Evolutionary conservation across 2,329 filamentous ascomycete species (phyloP).

Genomic region (Pezicula carpinea): DNA sequence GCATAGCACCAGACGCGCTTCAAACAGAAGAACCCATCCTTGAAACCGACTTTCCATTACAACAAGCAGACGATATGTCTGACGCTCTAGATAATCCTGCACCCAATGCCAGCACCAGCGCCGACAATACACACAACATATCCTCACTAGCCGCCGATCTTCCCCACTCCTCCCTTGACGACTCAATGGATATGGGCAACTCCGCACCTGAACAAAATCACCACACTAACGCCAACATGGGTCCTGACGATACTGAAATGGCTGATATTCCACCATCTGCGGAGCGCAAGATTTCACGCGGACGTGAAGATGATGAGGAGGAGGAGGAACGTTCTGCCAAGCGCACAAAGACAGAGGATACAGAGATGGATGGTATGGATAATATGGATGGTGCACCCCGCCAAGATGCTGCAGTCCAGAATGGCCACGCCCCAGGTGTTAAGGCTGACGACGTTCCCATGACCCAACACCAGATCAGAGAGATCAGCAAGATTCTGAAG

Average conservation of each 20-base stretch:
- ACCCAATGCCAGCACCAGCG: not conserved
- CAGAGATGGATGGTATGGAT: conserved; percentile 10
- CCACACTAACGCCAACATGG: not conserved
- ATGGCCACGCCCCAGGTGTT: conserved; percentile 14
- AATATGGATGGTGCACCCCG: conserved; percentile 18
- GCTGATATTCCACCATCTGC: conserved; percentile 28
- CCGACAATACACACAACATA: not conserved
- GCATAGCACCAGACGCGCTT: not conserved
- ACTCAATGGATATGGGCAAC: not conserved
- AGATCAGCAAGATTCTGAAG: conserved; percentile 61
- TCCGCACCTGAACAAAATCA: conserved; percentile 3
- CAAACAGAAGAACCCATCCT: not conserved
- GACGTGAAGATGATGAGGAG: conserved; percentile 69
- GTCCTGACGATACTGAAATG: conserved; percentile 27
- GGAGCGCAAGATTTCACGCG: conserved; percentile 59
- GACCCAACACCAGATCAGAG: conserved; percentile 54
- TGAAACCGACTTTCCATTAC: not conserved
- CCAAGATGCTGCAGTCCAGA: conserved; percentile 19
- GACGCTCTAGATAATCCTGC: not conserved
- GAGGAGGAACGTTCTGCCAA: conserved; percentile 68
- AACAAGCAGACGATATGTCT: not conserved
- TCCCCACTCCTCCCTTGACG: conserved; percentile 2
- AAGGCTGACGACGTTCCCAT: conserved; percentile 31
- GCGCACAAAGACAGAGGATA: conserved; percentile 68
- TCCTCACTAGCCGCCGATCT: too few species aligned